Evolutionary conservation across 495 filamentous ascomycete species (phyloP).

Genomic region (Viridothelium virens): DNA sequence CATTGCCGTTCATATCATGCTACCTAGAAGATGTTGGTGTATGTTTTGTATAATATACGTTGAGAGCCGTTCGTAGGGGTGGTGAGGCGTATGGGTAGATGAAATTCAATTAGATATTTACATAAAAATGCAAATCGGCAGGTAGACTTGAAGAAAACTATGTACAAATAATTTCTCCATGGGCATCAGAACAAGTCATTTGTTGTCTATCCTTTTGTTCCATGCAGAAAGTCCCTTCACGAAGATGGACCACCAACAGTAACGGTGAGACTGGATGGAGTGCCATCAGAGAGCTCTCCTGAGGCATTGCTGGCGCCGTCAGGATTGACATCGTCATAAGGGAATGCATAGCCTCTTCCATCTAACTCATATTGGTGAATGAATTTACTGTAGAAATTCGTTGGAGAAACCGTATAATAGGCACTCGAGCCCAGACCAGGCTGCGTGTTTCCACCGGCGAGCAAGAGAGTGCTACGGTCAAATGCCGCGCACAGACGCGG

Average conservation of each 20-base stretch:
- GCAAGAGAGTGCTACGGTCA: conserved; percentile 37
- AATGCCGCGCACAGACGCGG: conserved; percentile 44
- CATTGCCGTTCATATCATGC: too few species aligned
- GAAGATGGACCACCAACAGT: conserved; percentile 29
- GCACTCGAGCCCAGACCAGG: conserved; percentile 30
- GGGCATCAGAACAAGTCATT: neutral
- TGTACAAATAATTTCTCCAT: neutral
- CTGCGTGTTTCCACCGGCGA: conserved; percentile 38
- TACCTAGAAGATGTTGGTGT: too few species aligned
- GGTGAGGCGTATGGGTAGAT: too few species aligned
- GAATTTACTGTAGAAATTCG: conserved; percentile 40
- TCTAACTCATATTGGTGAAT: conserved; percentile 40
- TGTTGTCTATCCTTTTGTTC: too few species aligned
- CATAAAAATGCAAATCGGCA: too few species aligned
- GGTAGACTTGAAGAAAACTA: neutral
- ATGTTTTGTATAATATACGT: too few species aligned
- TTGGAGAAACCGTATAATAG: conserved; percentile 32
- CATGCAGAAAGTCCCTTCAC: neutral
- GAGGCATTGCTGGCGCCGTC: conserved; percentile 25
- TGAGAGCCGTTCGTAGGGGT: too few species aligned
- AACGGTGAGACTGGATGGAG: conserved; percentile 27
- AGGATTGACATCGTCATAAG: conserved; percentile 45
- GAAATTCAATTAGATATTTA: too few species aligned
- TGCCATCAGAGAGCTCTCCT: conserved; percentile 32
- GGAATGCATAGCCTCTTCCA: conserved; percentile 42